Conservation (phyloP, 148 eudicot species). For the Chenopodium album region DNA sequence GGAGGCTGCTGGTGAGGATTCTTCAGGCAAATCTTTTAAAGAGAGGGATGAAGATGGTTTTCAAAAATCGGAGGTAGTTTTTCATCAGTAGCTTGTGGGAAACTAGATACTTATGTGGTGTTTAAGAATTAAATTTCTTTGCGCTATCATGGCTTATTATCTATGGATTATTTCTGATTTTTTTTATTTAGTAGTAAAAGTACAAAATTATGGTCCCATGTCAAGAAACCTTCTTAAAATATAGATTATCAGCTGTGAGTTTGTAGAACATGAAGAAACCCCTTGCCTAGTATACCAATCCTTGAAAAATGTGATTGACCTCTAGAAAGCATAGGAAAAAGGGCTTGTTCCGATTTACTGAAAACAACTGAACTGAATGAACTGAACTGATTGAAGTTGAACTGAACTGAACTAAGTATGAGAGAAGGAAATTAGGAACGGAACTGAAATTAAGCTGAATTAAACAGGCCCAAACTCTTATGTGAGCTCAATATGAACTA, state of each 20-base stretch:
- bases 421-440: too few species aligned
- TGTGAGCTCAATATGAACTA: too few species aligned
- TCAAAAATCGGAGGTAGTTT: slow-evolving; percentile 70
- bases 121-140: background rate
- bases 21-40: slow-evolving; percentile 52
- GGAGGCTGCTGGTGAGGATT: slow-evolving; percentile 74
- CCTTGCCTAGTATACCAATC: background rate
- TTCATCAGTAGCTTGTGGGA: background rate
- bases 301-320: background rate
- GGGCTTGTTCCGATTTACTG: too few species aligned
- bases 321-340: background rate
- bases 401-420: too few species aligned
- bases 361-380: too few species aligned
- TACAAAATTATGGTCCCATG: background rate
- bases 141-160: background rate
- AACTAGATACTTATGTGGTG: background rate
- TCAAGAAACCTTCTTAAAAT: background rate
- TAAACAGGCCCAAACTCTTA: background rate
- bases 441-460: too few species aligned
- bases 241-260: background rate
- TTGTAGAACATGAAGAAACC: background rate
- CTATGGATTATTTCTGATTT: background rate
- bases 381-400: too few species aligned
- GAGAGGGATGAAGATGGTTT: slow-evolving; percentile 73
- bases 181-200: background rate